Percentiles rank a stretch among this genome's conserved stretches.
Evolutionary conservation across 2,329 filamentous ascomycete species (phyloP).

Genomic region (Pseudogymnoascus sp.): DNA sequence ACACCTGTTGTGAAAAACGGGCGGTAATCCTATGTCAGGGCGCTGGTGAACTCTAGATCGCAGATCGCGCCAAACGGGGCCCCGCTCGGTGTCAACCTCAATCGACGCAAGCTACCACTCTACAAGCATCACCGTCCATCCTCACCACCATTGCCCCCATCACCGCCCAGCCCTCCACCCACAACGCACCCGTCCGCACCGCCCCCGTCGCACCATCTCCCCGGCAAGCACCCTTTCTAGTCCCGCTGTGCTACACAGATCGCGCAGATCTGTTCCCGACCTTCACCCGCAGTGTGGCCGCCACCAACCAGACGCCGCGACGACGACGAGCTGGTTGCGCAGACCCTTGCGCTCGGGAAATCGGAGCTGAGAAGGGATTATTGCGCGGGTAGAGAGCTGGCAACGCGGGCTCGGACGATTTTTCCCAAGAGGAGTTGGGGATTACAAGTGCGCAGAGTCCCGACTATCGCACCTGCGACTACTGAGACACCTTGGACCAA

Average conservation of each 20-base stretch:
- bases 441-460: neutral
- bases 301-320: neutral
- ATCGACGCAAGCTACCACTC: neutral
- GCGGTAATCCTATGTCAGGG: neutral
- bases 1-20: neutral
- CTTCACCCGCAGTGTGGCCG: neutral
- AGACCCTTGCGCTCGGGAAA: neutral
- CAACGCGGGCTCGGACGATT: neutral
- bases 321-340: neutral
- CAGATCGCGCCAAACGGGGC: neutral
- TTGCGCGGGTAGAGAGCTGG: neutral
- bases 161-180: neutral
- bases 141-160: neutral
- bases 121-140: neutral
- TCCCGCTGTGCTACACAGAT: neutral
- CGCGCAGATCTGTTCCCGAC: conserved; percentile 2
- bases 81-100: neutral
- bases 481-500: neutral
- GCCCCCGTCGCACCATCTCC: neutral
- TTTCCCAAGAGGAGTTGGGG: neutral
- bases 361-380: neutral
- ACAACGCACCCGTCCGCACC: neutral
- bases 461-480: neutral
- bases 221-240: neutral
- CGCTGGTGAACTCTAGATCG: neutral